Conservation (phyloP, 768 basidiomycete species). For the Suillus subluteus region DNA sequence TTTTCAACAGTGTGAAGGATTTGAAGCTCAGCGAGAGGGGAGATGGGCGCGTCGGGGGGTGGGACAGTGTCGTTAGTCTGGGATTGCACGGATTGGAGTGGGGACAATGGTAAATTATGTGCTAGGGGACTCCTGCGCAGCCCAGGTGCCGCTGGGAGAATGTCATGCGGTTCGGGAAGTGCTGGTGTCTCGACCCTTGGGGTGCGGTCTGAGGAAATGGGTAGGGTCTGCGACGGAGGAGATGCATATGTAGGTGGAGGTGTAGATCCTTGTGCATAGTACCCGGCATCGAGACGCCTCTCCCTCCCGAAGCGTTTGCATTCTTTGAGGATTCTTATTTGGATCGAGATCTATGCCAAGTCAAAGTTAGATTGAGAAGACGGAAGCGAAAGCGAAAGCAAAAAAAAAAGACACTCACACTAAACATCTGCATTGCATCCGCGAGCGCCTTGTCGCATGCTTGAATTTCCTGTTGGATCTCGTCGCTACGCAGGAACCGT, state of each 20-base stretch:
- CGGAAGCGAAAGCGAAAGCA: constrained; percentile 14
- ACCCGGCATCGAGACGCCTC: not conserved
- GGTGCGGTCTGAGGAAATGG: not conserved
- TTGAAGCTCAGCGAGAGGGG: constrained; percentile 2
- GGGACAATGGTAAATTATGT: not conserved
- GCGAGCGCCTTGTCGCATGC: constrained; percentile 55
- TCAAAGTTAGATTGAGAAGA: not conserved
- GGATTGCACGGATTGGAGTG: not conserved
- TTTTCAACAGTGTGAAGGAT: not conserved
- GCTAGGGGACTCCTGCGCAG: not conserved
- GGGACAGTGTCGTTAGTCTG: not conserved
- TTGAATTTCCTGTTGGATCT: constrained; percentile 57
- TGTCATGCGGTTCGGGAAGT: not conserved
- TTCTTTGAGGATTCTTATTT: not conserved
- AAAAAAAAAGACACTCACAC: constrained; percentile 36
- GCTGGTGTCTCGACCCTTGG: not conserved
- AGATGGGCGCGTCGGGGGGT: not conserved
- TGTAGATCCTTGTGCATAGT: not conserved
- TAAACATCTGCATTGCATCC: constrained; percentile 61
- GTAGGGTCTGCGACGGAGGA: not conserved
- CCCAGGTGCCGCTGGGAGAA: not conserved
- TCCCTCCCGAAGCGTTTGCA: not conserved
- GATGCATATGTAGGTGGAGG: not conserved
- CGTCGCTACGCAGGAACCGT: constrained; percentile 75
- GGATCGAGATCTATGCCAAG: not conserved